Conservation (phyloP, 164 flowering plant genomes). For the Vitis labrusca region DNA sequence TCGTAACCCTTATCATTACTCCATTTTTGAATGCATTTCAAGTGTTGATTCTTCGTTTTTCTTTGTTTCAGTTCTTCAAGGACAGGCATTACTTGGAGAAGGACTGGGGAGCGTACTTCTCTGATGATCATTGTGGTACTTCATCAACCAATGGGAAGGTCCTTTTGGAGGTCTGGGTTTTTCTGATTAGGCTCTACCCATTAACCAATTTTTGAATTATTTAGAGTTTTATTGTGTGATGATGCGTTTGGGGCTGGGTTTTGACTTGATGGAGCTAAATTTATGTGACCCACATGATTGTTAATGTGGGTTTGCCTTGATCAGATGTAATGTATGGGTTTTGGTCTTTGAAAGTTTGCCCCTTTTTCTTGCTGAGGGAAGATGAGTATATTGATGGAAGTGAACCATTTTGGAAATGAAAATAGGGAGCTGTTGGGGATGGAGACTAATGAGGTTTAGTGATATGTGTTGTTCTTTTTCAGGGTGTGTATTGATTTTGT, state of each 20-base stretch:
- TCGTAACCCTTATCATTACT: not conserved
- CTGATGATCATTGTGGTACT: slow-evolving; percentile 7
- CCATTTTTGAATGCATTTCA: not conserved
- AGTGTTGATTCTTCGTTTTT: not conserved
- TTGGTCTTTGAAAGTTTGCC: too few species aligned
- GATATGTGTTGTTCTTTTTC: not conserved
- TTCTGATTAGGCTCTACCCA: too few species aligned
- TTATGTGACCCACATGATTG: too few species aligned
- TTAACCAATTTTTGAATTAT: not conserved
- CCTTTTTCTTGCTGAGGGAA: too few species aligned
- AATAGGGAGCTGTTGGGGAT: not conserved
- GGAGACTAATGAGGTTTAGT: too few species aligned
- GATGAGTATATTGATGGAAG: too few species aligned
- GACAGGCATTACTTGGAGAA: slow-evolving; percentile 54
- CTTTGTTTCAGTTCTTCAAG: slow-evolving; percentile 43
- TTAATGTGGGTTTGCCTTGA: too few species aligned
- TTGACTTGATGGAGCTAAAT: too few species aligned
- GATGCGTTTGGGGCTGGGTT: too few species aligned
- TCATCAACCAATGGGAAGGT: slow-evolving; percentile 23
- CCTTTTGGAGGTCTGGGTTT: slow-evolving; percentile 37
- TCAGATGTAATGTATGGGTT: too few species aligned
- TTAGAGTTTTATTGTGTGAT: not conserved
- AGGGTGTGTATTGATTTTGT: not conserved
- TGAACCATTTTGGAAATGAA: too few species aligned
- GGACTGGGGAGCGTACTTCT: slow-evolving; percentile 46